Percentiles rank a stretch among this genome's conserved stretches.
phyloP scores from a whole-genome alignment of 345 rosid species.

The Bruguiera parviflora region DNA sequence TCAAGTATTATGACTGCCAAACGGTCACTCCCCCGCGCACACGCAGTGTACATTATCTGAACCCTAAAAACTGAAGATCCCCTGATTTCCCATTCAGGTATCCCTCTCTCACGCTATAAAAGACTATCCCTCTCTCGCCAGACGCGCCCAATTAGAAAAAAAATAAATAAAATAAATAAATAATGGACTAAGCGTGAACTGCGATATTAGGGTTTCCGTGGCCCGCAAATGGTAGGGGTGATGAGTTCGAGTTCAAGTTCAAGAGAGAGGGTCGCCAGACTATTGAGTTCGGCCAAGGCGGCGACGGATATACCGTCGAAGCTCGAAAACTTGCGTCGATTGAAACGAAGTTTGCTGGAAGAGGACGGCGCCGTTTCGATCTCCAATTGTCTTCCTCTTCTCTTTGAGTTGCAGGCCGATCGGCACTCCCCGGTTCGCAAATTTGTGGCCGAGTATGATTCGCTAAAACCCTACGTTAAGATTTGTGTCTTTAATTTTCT shows the following conservation, averaged over 20 bases:
- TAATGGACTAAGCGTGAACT: too few species aligned
- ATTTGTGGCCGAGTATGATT: constrained; percentile 60
- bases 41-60: too few species aligned
- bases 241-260: constrained; percentile 49
- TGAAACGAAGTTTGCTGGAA: constrained; percentile 46
- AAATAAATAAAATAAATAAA: too few species aligned
- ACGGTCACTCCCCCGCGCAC: too few species aligned
- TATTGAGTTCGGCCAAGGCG: constrained; percentile 52
- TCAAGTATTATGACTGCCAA: too few species aligned
- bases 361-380: constrained; percentile 37
- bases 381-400: constrained; percentile 64
- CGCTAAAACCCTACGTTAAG: not conserved
- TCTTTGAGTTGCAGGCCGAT: constrained; percentile 70
- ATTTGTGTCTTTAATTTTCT: not conserved
- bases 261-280: constrained; percentile 48
- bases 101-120: too few species aligned
- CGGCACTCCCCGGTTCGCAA: constrained; percentile 71
- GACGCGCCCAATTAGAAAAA: too few species aligned
- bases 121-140: too few species aligned
- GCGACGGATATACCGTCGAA: constrained; percentile 60
- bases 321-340: constrained; percentile 55
- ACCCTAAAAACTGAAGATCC: too few species aligned
- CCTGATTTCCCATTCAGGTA: too few species aligned
- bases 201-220: constrained; percentile 4
- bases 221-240: constrained; percentile 46